phyloP scores from a whole-genome alignment of 257 asterid species.

The Fraxinus pennsylvanica region DNA sequence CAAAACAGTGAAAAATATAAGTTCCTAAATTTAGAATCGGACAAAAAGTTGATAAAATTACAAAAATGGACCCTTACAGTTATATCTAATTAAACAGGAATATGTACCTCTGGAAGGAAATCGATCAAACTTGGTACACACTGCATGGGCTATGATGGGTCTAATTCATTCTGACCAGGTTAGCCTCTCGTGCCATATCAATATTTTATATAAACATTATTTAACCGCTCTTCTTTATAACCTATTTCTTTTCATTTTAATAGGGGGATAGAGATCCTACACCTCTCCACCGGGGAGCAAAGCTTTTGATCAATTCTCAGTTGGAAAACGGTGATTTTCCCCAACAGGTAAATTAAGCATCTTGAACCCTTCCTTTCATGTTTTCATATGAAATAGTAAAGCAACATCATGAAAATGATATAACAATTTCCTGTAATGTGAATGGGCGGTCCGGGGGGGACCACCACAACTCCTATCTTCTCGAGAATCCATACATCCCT shows the following conservation, averaged over 20 bases:
- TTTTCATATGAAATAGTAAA: not conserved
- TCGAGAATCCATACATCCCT: too few relatives aligned
- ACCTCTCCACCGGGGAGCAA: slow-evolving; percentile 72
- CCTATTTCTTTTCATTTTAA: not conserved
- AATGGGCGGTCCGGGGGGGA: not conserved
- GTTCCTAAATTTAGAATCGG: too few relatives aligned
- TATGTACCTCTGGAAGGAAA: slow-evolving; percentile 45
- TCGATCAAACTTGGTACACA: slow-evolving; percentile 54
- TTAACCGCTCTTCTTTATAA: too few relatives aligned
- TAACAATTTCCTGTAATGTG: not conserved
- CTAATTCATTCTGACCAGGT: slow-evolving; percentile 53
- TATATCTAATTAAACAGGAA: slow-evolving; percentile 23
- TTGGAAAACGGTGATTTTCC: slow-evolving; percentile 78
- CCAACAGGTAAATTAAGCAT: slow-evolving; percentile 51
- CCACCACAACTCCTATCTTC: too few relatives aligned
- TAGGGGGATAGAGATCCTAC: slow-evolving; percentile 53
- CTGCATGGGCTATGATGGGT: slow-evolving; percentile 55
- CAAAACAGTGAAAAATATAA: too few relatives aligned
- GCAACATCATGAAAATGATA: not conserved
- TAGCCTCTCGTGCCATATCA: not conserved
- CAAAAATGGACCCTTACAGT: too few relatives aligned
- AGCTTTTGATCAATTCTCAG: slow-evolving; percentile 73
- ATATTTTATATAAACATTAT: too few relatives aligned
- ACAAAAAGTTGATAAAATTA: too few relatives aligned
- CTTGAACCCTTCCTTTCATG: not conserved